Conservation (phyloP, 2,329 filamentous ascomycete genomes). For the Fusarium burgessii region DNA sequence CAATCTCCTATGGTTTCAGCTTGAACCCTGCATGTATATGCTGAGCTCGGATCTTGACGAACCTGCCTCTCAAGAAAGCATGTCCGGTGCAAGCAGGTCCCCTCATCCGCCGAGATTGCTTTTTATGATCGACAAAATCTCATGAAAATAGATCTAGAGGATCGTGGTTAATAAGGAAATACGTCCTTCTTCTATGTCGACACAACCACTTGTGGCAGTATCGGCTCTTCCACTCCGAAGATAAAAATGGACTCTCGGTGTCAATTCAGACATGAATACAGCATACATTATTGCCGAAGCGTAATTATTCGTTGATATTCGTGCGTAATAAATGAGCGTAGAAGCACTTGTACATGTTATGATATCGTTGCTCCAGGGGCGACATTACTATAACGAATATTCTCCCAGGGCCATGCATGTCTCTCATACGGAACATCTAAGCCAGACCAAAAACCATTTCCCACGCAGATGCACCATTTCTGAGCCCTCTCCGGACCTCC, state of each 20-base stretch:
- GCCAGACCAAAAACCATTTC: slow-evolving; percentile 1
- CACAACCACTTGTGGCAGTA: neutral
- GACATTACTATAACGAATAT: slow-evolving; percentile 3
- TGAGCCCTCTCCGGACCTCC: neutral
- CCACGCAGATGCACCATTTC: slow-evolving; percentile 3
- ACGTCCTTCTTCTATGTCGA: neutral
- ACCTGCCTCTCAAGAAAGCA: neutral
- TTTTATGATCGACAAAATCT: neutral
- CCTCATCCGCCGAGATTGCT: neutral
- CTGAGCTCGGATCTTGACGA: neutral
- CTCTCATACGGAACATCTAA: slow-evolving; percentile 23
- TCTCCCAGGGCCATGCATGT: slow-evolving; percentile 23
- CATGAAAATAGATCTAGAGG: neutral
- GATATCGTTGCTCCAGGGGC: slow-evolving; percentile 14
- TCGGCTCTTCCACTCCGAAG: neutral
- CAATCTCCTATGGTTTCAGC: neutral
- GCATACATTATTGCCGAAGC: neutral
- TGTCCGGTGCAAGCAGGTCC: neutral
- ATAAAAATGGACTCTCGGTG: neutral
- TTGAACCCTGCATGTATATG: neutral
- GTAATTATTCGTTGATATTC: neutral
- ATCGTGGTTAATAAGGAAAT: neutral
- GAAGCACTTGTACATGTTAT: slow-evolving; percentile 1
- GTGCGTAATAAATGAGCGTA: neutral
- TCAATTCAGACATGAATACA: neutral